A percentile compares a stretch with the other conserved stretches of the same genome.
phyloP scores from a whole-genome alignment of 1,139 yeast genomes.

The Yamadazyma diospyri region DNA sequence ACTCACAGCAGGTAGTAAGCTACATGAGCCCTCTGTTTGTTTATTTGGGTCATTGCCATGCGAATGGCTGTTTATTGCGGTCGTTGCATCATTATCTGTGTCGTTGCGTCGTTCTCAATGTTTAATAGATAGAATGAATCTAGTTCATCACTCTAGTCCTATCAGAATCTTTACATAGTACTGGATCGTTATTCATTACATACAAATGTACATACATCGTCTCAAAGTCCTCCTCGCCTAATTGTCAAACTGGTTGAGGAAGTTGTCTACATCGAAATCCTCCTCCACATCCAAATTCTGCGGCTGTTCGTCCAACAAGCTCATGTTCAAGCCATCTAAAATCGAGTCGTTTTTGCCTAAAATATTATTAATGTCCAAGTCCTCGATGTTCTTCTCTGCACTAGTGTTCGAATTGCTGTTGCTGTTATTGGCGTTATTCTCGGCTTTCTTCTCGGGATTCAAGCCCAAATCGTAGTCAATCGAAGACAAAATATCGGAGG shows the following conservation, averaged over 20 bases:
- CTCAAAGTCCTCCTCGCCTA: no score
- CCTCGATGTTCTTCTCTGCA: slow-evolving; percentile 20
- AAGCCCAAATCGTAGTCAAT: slow-evolving; percentile 23
- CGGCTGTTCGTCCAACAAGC: slow-evolving; percentile 30
- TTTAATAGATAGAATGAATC: no score
- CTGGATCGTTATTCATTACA: no score
- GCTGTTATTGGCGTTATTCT: slow-evolving; percentile 8
- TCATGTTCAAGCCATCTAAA: slow-evolving; percentile 44
- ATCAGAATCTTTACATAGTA: no score
- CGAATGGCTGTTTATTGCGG: no score
- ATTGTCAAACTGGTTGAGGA: slow-evolving; percentile 39
- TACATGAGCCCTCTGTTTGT: no score
- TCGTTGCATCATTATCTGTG: no score
- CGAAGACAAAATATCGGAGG: slow-evolving; percentile 36
- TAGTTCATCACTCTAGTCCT: no score
- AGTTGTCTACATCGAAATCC: slow-evolving; percentile 47
- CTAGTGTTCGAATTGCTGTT: slow-evolving; percentile 12
- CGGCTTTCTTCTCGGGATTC: background rate
- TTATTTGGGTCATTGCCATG: no score
- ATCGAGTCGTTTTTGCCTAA: slow-evolving; percentile 43
- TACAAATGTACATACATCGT: no score
- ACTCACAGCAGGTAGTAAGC: no score
- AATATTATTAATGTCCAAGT: slow-evolving; percentile 39
- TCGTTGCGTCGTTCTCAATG: no score
- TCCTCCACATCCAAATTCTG: slow-evolving; percentile 22